Base-by-base conservation (phyloP, 2,329 filamentous ascomycete species). In the Sordariomycetes sp. region DNA sequence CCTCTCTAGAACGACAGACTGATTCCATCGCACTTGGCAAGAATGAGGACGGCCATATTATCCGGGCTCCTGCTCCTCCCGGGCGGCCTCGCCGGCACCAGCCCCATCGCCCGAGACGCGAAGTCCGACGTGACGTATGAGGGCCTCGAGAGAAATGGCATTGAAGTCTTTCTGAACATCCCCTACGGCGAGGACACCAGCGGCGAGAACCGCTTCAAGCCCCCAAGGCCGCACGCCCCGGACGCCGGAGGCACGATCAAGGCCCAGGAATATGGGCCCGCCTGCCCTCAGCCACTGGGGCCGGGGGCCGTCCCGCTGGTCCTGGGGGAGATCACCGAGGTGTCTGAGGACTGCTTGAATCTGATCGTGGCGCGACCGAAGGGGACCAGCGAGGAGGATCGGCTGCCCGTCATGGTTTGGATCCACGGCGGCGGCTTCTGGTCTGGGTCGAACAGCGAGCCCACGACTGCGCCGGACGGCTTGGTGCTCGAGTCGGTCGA, bases 391-490 rank as follows among this genome's bases (percentile, higher is more conserved):
- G 22, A 16, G 14, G 24, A 14, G 48, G 54, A 56, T 11, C 22
- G 78, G n/a, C 65, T 83, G 4, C 80, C 81, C 0, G 80, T 83
- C 1, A 65, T 83, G 3, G 79, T 79, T 53, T 83, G 79, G 78
- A 82, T 83, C 22, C 80, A 74, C 59, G 80, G 80, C 6, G 80
- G 80, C 28, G 80, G 74, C 18, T 79, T 78, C 60, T 66, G 69
- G 62, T 64, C 70, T 59, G 59, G 65, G 62, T 68, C 65, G 28
- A 71, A 70, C 6, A 64, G 62, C 16, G 69, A 66, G 61, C 74
- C 74, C 57, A 71, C 76, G 59, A 73, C 67, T 4, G 64, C 67
- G 2, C 54, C 54, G 25, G 54, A 56, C 18, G 61, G 64, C 5
- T 64, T 73, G 22, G 66, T 77, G 14, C 43, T 63, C 5, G 63